Evolutionary conservation across 192 early-diverging fungal genomes (phyloP).

Genomic region (Coemansia sp.): DNA sequence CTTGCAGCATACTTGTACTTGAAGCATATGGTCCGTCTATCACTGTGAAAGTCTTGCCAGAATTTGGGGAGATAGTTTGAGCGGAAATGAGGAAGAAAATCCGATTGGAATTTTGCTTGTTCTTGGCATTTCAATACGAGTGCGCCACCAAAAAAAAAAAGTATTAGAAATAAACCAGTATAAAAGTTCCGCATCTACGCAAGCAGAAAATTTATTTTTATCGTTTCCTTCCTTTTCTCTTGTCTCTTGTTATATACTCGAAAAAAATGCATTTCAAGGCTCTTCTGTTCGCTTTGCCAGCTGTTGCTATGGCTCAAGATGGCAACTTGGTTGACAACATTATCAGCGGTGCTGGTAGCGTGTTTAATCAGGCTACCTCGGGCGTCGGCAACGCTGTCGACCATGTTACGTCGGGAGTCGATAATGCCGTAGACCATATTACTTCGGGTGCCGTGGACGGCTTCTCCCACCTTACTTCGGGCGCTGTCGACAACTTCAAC

Average conservation of each 20-base stretch:
- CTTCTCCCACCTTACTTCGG: slow-evolving; percentile 15
- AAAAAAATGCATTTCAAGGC: slow-evolving; percentile 20
- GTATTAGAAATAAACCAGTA: too few relatives aligned
- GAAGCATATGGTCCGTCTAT: too few relatives aligned
- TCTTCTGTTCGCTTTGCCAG: slow-evolving; percentile 12
- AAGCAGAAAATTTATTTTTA: too few relatives aligned
- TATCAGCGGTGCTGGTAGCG: slow-evolving; percentile 16
- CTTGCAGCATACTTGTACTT: too few relatives aligned
- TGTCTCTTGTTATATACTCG: background rate
- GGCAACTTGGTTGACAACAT: slow-evolving; percentile 23
- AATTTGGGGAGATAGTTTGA: too few relatives aligned
- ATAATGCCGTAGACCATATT: background rate
- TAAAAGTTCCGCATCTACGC: too few relatives aligned
- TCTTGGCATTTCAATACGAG: too few relatives aligned
- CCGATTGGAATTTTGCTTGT: too few relatives aligned
- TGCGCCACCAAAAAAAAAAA: too few relatives aligned
- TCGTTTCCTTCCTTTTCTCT: background rate
- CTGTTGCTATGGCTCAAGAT: slow-evolving; percentile 24
- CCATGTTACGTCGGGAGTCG: slow-evolving; percentile 5
- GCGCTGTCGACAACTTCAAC: slow-evolving; percentile 8
- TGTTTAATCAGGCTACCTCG: slow-evolving; percentile 13
- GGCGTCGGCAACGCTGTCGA: background rate
- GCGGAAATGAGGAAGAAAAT: too few relatives aligned
- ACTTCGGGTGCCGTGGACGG: background rate
- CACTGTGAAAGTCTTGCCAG: too few relatives aligned